phyloP scores from a whole-genome alignment of 176 grass and related monocot species.

The Rhipidocladum racemiflorum region DNA sequence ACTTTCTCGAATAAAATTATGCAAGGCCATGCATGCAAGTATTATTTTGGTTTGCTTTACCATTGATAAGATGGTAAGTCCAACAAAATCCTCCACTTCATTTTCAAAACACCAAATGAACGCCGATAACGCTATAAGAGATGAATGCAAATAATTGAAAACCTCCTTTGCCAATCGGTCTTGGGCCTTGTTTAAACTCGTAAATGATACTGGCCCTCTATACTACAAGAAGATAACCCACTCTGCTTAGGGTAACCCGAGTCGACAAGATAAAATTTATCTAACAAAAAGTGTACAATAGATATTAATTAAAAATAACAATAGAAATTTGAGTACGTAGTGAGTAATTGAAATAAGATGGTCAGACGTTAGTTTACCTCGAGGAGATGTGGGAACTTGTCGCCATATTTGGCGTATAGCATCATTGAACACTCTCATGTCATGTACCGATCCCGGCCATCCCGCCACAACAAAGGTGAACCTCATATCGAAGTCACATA shows the following conservation, averaged over 20 bases:
- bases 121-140: background rate
- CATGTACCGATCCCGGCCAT: background rate
- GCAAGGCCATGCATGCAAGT: background rate
- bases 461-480: background rate
- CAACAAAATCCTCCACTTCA: background rate
- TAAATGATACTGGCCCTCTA: no score
- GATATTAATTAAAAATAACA: no score
- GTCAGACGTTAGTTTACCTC: no score
- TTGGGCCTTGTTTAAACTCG: no score
- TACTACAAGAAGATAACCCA: no score
- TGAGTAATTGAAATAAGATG: no score
- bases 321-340: accelerated
- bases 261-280: no score
- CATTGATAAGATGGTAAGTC: background rate
- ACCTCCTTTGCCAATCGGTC: no score
- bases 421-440: background rate
- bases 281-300: background rate
- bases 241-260: no score
- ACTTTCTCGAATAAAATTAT: background rate
- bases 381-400: no score
- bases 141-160: no score
- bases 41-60: background rate
- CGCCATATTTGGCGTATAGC: background rate
- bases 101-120: background rate
- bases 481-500: background rate